These are phyloP conservation scores for Staphylotrichum tortipilum DNA, from an alignment of 495 filamentous ascomycete genomes.

Conservation along the genomic window DNA sequence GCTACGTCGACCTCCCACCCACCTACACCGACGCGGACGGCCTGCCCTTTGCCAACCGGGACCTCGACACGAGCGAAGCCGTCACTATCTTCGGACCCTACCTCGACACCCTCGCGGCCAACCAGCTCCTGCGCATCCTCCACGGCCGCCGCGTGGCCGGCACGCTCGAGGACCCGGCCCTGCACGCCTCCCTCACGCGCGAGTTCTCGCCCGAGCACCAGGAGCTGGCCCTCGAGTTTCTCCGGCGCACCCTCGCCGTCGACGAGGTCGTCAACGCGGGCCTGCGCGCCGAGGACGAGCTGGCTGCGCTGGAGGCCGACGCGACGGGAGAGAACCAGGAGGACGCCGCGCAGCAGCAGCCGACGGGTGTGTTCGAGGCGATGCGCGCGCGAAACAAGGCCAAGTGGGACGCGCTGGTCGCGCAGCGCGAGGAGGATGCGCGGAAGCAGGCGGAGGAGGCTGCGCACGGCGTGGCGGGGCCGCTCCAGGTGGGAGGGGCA, in stretches of 20 bases:
- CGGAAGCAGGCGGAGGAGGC: slow-evolving; percentile 43
- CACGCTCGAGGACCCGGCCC: slow-evolving; percentile 52
- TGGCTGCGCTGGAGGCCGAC: slow-evolving; percentile 55
- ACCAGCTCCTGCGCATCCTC: slow-evolving; percentile 56
- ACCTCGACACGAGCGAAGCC: slow-evolving; percentile 48
- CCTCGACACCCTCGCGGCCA: slow-evolving; percentile 45
- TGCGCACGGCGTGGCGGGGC: slow-evolving; percentile 34
- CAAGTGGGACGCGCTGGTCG: slow-evolving; percentile 37
- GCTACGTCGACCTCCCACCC: slow-evolving; percentile 39
- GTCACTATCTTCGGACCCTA: slow-evolving; percentile 52
- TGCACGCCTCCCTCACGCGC: slow-evolving; percentile 23
- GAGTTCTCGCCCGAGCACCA: slow-evolving; percentile 25
- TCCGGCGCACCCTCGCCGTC: slow-evolving; percentile 58
- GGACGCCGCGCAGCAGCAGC: slow-evolving; percentile 35
- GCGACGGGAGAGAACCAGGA: not conserved
- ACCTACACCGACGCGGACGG: slow-evolving; percentile 39
- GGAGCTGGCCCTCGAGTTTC: slow-evolving; percentile 53
- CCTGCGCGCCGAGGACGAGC: slow-evolving; percentile 46
- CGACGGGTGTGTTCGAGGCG: slow-evolving; percentile 39
- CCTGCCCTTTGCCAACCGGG: slow-evolving; percentile 36
- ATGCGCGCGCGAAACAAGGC: slow-evolving; percentile 39
- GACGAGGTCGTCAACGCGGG: slow-evolving; percentile 62
- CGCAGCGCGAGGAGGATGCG: slow-evolving; percentile 41
- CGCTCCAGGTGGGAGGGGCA: slow-evolving; percentile 38
- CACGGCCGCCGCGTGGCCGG: slow-evolving; percentile 69